A percentile compares a stretch with the other conserved stretches of the same genome.
Conservation (phyloP, 805 yeast genomes). For the Cyberlindnera mississippiensis region DNA sequence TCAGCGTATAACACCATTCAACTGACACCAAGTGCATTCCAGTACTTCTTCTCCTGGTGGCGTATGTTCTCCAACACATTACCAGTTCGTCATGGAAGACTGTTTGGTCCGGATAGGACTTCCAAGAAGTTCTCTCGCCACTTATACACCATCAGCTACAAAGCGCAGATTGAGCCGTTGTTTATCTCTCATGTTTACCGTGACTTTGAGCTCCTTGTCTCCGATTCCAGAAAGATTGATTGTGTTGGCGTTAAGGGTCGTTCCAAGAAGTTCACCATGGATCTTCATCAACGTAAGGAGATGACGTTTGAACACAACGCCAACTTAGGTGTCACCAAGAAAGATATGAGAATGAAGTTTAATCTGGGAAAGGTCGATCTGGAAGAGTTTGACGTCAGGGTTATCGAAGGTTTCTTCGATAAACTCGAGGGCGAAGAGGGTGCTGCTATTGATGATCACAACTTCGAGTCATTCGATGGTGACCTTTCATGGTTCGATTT, state of each 20-base stretch:
- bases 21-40: constrained; percentile 63
- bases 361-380: constrained; percentile 61
- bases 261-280: constrained; percentile 52
- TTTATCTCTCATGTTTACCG: constrained; percentile 71
- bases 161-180: constrained; percentile 66
- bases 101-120: constrained; percentile 56
- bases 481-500: constrained; percentile 61
- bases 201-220: constrained; percentile 38
- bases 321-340: constrained; percentile 43
- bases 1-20: constrained; percentile 67
- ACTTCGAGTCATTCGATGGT: constrained; percentile 43
- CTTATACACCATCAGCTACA: constrained; percentile 74
- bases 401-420: constrained; percentile 45
- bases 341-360: constrained; percentile 53
- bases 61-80: constrained; percentile 71
- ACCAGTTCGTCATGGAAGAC: constrained; percentile 70
- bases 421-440: constrained; percentile 21
- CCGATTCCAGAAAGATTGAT: constrained; percentile 37
- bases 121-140: constrained; percentile 72
- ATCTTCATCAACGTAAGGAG: constrained; percentile 62
- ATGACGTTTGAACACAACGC: constrained; percentile 41
- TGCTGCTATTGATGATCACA: constrained; percentile 10
- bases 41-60: constrained; percentile 85
- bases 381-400: constrained; percentile 55
- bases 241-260: constrained; percentile 69